Conservation (phyloP, 2,329 filamentous ascomycete genomes). For the Phaeosphaeriaceae sp. region DNA sequence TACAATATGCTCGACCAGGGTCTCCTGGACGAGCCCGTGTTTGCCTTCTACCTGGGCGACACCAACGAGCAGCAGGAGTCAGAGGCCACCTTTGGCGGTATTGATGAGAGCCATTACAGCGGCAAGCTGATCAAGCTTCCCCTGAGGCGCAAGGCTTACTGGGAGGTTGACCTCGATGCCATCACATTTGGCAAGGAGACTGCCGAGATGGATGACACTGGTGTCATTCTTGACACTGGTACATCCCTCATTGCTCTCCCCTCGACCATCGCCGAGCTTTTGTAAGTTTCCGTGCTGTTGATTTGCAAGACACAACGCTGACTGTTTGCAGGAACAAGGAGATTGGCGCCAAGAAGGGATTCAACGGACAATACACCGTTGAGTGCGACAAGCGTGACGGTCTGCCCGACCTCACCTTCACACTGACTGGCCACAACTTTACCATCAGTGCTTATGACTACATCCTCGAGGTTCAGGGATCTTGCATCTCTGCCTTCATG, state of each 20-base stretch:
- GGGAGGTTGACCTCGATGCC: conserved; percentile 95
- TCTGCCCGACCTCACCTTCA: conserved; percentile 92
- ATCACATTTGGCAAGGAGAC: conserved; percentile 87
- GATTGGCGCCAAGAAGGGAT: conserved; percentile 97
- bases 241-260: conserved; percentile 97
- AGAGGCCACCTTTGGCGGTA: conserved; percentile 87
- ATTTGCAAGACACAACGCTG: conserved; percentile 11
- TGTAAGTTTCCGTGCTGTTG: conserved; percentile 57
- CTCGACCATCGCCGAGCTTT: conserved; percentile 86
- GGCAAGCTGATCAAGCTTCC: conserved; percentile 94
- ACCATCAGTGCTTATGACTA: conserved; percentile 89
- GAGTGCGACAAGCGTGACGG: conserved; percentile 84
- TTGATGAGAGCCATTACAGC: conserved; percentile 80
- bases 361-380: conserved; percentile 94
- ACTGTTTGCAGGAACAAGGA: conserved; percentile 73
- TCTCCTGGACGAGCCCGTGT: conserved; percentile 88
- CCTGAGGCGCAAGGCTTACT: conserved; percentile 97
- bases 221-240: conserved; percentile 96
- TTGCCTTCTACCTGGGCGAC: conserved; percentile 93
- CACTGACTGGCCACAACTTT: conserved; percentile 89
- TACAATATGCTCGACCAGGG: conserved; percentile 94
- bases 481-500: conserved; percentile 97
- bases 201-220: conserved; percentile 91
- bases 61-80: conserved; percentile 76
- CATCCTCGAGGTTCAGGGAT: conserved; percentile 92